Evolutionary conservation across 169 alveolate genomes (phyloP), one percentile per base, ranked within the genome.

Genomic region (Babesia sp.): DNA sequence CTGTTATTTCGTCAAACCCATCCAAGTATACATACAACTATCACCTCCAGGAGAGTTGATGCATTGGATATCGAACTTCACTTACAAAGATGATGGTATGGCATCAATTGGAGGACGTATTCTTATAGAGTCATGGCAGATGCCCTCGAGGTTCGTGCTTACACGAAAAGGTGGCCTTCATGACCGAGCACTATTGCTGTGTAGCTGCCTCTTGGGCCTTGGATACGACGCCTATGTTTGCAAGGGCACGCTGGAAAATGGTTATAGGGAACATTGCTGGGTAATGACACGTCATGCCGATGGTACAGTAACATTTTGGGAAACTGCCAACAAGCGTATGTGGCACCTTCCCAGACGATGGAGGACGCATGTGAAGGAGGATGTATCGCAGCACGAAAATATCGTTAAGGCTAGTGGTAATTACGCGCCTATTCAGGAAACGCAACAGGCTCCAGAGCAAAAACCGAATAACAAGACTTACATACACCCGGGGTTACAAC

Each of bases 11-110:
- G 73, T 72, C 18, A 71, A 73, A 20, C 83, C 84, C 20, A 71
- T 81, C 22, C 83, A 72, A 31, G 37, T 81, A 37, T 66, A 73
- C 46, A 57, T 68, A 22, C 85, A 73, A 24, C 71, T 71, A 33
- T 58, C 79, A 31, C 63, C 71, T 2, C 89, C 89, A 22, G 84
- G 83, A 18, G 70, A 61, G 22, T 57, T 81, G 53, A 26, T 81
- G 80, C 89, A 81, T 58, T 81, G 89, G 89, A 72, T 81, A 34
- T 71, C 89, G 24, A 81, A 71, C 56, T 81, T 71, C 68, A 50
- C 83, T 1, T 45, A 20, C 33, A 64, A 68, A 44, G 85, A 71
- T 5, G 89, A 72, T 59, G 51, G 64, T n/a, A 39, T 45, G 42
- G 45, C 51, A 26, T 20, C 51, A 11, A 24, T 72, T 8, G 71